Conservation (phyloP, 805 yeast species). For the Hanseniaspora lindneri region DNA sequence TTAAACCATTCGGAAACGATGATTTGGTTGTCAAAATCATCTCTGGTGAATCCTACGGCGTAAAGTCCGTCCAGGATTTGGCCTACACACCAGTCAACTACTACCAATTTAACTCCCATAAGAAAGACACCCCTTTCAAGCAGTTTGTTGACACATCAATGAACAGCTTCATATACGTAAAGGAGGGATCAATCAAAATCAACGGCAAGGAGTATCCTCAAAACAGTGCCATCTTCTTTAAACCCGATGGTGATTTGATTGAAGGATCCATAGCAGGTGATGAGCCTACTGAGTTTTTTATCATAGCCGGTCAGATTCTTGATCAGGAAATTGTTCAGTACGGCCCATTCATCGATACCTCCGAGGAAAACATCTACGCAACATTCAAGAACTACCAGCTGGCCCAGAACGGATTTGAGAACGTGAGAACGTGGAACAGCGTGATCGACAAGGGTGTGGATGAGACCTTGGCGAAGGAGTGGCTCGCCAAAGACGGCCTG, state of each 20-base stretch:
- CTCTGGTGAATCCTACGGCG: conserved; percentile 65
- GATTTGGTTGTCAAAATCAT: conserved; percentile 49
- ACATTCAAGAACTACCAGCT: conserved; percentile 64
- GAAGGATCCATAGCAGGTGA: conserved; percentile 40
- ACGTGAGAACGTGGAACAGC: conserved; percentile 47
- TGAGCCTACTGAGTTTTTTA: conserved; percentile 44
- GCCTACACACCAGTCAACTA: conserved; percentile 75
- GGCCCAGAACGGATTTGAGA: conserved; percentile 59
- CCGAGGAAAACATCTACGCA: conserved; percentile 50
- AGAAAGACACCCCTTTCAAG: conserved; percentile 46
- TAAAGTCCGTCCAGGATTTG: conserved; percentile 57
- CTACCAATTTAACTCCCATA: conserved; percentile 52
- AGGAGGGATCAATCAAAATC: conserved; percentile 48
- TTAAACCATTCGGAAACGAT: conserved; percentile 50
- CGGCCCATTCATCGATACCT: conserved; percentile 81
- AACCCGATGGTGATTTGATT: conserved; percentile 54
- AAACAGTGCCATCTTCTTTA: conserved; percentile 49
- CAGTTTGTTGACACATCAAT: conserved; percentile 50
- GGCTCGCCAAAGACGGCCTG: conserved; percentile 10
- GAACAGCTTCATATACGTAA: conserved; percentile 58
- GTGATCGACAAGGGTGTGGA: conserved; percentile 31
- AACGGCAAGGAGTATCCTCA: conserved; percentile 35
- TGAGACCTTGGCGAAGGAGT: conserved; percentile 23
- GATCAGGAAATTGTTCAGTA: conserved; percentile 72
- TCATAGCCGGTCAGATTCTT: conserved; percentile 65